These are phyloP conservation scores for Phytophthora idaei DNA, from an alignment of 352 stramenopile genomes.

Conservation along the genomic window DNA sequence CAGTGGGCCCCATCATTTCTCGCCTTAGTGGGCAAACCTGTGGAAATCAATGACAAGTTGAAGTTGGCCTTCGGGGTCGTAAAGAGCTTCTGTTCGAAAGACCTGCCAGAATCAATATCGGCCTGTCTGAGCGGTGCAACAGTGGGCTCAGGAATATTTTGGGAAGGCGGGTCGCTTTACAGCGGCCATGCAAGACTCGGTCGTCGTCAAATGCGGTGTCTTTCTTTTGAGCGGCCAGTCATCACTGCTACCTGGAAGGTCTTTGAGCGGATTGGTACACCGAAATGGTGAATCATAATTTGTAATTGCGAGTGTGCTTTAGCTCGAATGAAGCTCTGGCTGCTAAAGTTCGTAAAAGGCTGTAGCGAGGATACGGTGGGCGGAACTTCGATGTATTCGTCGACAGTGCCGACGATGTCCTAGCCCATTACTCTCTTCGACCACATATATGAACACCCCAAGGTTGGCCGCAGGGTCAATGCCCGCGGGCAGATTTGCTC, in stretches of 20 bases:
- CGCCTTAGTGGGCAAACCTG: constrained; percentile 30
- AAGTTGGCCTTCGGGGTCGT: constrained; percentile 1
- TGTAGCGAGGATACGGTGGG: not conserved
- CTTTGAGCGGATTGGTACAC: constrained; percentile 13
- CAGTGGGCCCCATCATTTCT: constrained; percentile 17
- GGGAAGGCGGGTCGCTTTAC: constrained; percentile 8
- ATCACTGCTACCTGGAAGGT: constrained; percentile 15
- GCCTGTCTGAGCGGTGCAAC: constrained; percentile 17
- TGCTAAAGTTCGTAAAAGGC: constrained; percentile 16
- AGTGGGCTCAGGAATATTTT: constrained; percentile 18
- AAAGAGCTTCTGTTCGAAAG: not conserved
- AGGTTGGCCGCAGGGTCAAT: not conserved
- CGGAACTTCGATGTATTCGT: constrained; percentile 13
- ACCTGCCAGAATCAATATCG: constrained; percentile 13
- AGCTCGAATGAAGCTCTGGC: constrained; percentile 11
- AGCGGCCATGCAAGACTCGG: constrained; percentile 34
- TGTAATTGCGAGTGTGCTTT: constrained; percentile 11
- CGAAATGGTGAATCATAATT: constrained; percentile 17
- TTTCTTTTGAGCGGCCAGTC: constrained; percentile 25
- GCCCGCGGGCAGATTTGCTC: constrained; percentile 3
- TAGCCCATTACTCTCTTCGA: constrained; percentile 9
- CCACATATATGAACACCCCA: no score
- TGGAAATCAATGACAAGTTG: constrained; percentile 21
- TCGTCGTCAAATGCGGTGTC: constrained; percentile 17
- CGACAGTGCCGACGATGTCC: not conserved